Conservation (phyloP, 192 early-diverging fungal species). For the Linnemannia exigua region DNA sequence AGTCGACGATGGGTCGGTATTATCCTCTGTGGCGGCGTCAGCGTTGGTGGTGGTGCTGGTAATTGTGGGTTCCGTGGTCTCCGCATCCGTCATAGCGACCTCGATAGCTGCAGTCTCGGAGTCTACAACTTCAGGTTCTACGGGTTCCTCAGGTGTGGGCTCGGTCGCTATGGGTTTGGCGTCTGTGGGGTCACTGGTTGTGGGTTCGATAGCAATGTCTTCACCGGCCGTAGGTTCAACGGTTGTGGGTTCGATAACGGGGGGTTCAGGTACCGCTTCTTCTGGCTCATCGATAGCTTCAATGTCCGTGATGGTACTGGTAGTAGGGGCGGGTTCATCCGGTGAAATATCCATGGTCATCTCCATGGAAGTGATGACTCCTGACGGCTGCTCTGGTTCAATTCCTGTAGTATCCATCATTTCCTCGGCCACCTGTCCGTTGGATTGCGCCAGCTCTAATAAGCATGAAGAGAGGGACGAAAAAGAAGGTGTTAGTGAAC, state of each 20-base stretch:
- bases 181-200: not conserved
- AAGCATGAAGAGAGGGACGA: not conserved
- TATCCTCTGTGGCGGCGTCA: not conserved
- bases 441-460: constrained; percentile 4
- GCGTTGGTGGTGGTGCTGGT: not conserved
- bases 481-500: not conserved
- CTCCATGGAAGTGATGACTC: not conserved
- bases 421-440: not conserved
- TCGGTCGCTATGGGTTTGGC: not conserved
- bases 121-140: not conserved
- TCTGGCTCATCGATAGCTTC: not conserved
- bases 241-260: not conserved
- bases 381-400: not conserved
- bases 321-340: not conserved
- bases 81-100: not conserved
- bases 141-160: not conserved
- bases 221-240: not conserved
- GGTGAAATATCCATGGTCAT: constrained; percentile 4
- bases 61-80: not conserved
- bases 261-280: not conserved
- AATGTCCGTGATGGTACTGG: not conserved
- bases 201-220: no score
- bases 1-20: not conserved
- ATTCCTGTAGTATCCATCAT: not conserved
- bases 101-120: not conserved